Percentiles rank a stretch among this genome's conserved stretches.
These are phyloP conservation scores for Chloroidium sp. DNA, from an alignment of 163 green algal genomes.

Conservation along the genomic window DNA sequence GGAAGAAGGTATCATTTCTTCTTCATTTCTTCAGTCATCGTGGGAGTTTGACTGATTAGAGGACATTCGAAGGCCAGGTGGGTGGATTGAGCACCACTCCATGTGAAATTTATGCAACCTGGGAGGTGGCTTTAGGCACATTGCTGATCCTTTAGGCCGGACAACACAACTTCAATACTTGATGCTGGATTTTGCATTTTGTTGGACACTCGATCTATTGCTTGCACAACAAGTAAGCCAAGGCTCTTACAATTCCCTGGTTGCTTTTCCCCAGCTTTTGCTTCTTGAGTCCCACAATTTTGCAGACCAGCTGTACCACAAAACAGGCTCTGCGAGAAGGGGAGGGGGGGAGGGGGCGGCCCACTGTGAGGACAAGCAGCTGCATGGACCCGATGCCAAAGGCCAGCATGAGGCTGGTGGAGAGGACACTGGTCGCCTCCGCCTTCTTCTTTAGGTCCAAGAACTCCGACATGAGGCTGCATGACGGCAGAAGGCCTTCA, in stretches of 20 bases:
- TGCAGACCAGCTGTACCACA: background rate
- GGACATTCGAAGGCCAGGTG: too few relatives aligned
- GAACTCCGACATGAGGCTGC: slow-evolving; percentile 23
- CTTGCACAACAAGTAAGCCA: background rate
- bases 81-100: too few relatives aligned
- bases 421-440: slow-evolving; percentile 10
- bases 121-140: too few relatives aligned
- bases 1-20: too few relatives aligned
- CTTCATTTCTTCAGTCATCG: too few relatives aligned
- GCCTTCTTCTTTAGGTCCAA: slow-evolving; percentile 9
- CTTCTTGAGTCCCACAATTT: background rate
- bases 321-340: background rate
- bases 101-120: too few relatives aligned
- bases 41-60: too few relatives aligned
- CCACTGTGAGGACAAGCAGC: slow-evolving; percentile 4
- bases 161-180: too few relatives aligned
- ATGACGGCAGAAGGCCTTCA: background rate
- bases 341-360: background rate
- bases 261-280: background rate
- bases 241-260: background rate
- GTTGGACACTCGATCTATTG: too few relatives aligned
- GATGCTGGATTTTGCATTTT: too few relatives aligned
- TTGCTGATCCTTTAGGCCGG: too few relatives aligned
- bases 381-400: slow-evolving; percentile 12
- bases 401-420: slow-evolving; percentile 18